phyloP scores from a whole-genome alignment of 2,329 filamentous ascomycete species.

The Rhynchosporium secalis region DNA sequence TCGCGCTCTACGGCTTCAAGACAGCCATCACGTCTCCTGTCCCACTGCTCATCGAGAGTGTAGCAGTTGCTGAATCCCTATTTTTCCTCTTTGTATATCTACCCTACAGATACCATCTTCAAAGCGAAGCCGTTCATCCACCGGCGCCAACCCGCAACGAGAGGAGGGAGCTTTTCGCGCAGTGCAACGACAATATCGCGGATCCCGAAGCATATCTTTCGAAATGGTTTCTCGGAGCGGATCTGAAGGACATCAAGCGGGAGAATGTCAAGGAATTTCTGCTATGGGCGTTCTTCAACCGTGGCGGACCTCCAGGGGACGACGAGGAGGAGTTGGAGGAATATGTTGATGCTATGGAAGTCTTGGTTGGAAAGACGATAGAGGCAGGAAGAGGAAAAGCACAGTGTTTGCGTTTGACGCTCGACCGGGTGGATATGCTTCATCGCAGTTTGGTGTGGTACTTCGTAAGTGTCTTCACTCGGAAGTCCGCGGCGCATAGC shows the following conservation, averaged over 20 bases:
- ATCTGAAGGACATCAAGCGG: constrained; percentile 51
- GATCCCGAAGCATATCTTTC: constrained; percentile 54
- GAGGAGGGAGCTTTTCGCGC: constrained; percentile 51
- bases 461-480: constrained; percentile 43
- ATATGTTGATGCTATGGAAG: constrained; percentile 54
- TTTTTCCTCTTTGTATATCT: constrained; percentile 57
- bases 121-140: constrained; percentile 53
- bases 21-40: constrained; percentile 36
- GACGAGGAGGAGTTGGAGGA: constrained; percentile 56
- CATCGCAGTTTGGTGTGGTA: constrained; percentile 60
- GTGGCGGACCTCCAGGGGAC: constrained; percentile 44
- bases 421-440: constrained; percentile 58
- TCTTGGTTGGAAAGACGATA: constrained; percentile 50
- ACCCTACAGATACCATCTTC: constrained; percentile 52
- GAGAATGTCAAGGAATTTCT: constrained; percentile 63
- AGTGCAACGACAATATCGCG: constrained; percentile 52
- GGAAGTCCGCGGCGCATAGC: not conserved
- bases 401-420: constrained; percentile 54
- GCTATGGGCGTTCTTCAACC: constrained; percentile 60
- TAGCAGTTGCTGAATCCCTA: constrained; percentile 50
- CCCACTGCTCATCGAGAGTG: constrained; percentile 42
- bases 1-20: constrained; percentile 37
- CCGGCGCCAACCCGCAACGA: constrained; percentile 46
- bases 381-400: constrained; percentile 53
- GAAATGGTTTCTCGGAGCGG: constrained; percentile 59